Evolutionary conservation across 352 stramenopile genomes (phyloP).

Genomic region (Phytophthora pisi): DNA sequence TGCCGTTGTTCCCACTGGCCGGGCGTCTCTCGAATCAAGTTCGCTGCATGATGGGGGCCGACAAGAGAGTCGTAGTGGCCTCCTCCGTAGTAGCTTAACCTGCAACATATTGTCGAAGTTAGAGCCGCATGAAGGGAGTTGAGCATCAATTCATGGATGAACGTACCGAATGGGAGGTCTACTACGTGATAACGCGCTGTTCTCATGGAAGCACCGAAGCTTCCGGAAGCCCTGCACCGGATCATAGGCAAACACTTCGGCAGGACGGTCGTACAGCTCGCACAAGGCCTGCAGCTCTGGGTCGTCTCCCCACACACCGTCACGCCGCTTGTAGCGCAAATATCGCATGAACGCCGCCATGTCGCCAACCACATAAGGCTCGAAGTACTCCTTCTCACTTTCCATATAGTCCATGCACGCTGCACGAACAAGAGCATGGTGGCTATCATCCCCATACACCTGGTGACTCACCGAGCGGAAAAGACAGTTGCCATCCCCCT

Average conservation of each 20-base stretch:
- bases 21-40: constrained; percentile 64
- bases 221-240: constrained; percentile 66
- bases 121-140: neutral
- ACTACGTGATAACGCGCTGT: constrained; percentile 52
- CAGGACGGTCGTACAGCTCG: constrained; percentile 93
- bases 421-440: constrained; percentile 90
- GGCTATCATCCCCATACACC: constrained; percentile 93
- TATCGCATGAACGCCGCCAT: constrained; percentile 91
- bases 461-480: constrained; percentile 97
- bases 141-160: neutral
- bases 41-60: constrained; percentile 50
- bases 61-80: constrained; percentile 93
- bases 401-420: constrained; percentile 97
- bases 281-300: constrained; percentile 96
- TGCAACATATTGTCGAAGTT: constrained; percentile 16
- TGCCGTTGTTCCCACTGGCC: constrained; percentile 73
- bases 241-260: constrained; percentile 92
- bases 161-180: constrained; percentile 73
- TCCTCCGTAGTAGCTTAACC: constrained; percentile 92
- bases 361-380: constrained; percentile 89
- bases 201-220: constrained; percentile 91
- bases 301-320: constrained; percentile 95
- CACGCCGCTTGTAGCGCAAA: constrained; percentile 86
- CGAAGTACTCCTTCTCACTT: constrained; percentile 92
- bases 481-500: constrained; percentile 98